These are phyloP conservation scores for Kwoniella heveanensis DNA, from an alignment of 768 basidiomycete genomes.

Conservation along the genomic window DNA sequence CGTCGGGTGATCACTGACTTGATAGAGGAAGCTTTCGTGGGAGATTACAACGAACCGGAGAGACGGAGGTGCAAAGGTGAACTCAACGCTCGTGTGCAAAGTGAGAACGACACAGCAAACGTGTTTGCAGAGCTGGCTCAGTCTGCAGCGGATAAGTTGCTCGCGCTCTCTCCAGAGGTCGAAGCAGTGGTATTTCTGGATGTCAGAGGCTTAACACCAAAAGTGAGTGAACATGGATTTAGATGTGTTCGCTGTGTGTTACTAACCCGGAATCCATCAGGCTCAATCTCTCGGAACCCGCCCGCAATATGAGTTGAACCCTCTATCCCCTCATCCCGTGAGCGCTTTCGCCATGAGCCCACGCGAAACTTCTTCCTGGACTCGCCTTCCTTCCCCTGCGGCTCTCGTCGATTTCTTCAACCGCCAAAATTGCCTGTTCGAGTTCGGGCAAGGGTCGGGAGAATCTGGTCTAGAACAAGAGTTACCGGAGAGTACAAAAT, in stretches of 20 bases:
- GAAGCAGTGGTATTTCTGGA: constrained; percentile 15
- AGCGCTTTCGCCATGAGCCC: background rate
- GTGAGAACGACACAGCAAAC: background rate
- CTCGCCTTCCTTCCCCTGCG: background rate
- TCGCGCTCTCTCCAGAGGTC: constrained; percentile 3
- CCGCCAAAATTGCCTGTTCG: background rate
- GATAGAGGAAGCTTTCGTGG: constrained; percentile 34
- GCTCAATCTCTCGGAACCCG: background rate
- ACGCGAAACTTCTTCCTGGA: background rate
- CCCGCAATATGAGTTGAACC: background rate
- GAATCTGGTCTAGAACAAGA: constrained; percentile 30
- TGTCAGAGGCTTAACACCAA: background rate
- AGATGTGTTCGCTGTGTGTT: too few relatives aligned
- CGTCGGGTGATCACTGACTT: constrained; percentile 35
- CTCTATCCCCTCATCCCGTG: constrained; percentile 3
- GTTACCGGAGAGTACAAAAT: constrained; percentile 21
- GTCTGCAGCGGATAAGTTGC: constrained; percentile 7
- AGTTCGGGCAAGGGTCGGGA: background rate
- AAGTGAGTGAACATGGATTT: too few relatives aligned
- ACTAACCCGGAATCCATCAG: background rate
- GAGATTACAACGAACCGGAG: background rate
- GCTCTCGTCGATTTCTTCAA: constrained; percentile 4
- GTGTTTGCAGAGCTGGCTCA: constrained; percentile 18
- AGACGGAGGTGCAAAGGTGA: background rate
- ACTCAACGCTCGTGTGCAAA: background rate